Conservation (phyloP, 2,329 filamentous ascomycete genomes). For the Stagonosporopsis tanaceti region DNA sequence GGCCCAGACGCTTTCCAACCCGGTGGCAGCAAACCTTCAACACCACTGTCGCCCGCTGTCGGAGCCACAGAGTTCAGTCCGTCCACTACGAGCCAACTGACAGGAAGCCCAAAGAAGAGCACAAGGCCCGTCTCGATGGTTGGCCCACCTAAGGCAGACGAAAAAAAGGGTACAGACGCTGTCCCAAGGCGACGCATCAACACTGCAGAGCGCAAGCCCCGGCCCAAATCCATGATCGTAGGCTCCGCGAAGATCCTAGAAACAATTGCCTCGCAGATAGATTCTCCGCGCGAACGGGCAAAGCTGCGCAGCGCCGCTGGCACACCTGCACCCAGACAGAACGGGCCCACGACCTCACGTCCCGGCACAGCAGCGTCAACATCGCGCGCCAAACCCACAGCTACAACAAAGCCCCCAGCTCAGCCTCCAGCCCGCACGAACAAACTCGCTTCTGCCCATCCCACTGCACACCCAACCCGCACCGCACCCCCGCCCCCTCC, state of each 20-base stretch:
- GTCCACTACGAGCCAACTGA: neutral
- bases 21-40: neutral
- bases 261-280: slow-evolving; percentile 6
- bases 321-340: neutral
- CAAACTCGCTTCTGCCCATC: slow-evolving; percentile 1
- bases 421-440: slow-evolving; percentile 1
- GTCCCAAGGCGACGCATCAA: slow-evolving; percentile 2
- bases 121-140: slow-evolving; percentile 5
- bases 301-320: slow-evolving; percentile 8
- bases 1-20: slow-evolving; percentile 11
- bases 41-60: neutral
- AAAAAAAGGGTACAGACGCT: neutral
- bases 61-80: neutral
- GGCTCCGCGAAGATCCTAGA: slow-evolving; percentile 10
- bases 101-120: neutral
- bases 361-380: neutral
- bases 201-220: slow-evolving; percentile 10
- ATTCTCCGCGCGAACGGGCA: slow-evolving; percentile 12
- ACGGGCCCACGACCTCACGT: slow-evolving; percentile 5
- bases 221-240: slow-evolving; percentile 19
- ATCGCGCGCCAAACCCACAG: neutral
- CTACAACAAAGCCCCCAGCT: neutral
- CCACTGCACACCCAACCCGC: neutral
- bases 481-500: neutral
- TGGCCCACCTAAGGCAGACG: neutral